Percentiles rank a stretch among this genome's conserved stretches.
phyloP scores from a whole-genome alignment of 2,329 filamentous ascomycete species.

The Sporothrix euskadiensis region DNA sequence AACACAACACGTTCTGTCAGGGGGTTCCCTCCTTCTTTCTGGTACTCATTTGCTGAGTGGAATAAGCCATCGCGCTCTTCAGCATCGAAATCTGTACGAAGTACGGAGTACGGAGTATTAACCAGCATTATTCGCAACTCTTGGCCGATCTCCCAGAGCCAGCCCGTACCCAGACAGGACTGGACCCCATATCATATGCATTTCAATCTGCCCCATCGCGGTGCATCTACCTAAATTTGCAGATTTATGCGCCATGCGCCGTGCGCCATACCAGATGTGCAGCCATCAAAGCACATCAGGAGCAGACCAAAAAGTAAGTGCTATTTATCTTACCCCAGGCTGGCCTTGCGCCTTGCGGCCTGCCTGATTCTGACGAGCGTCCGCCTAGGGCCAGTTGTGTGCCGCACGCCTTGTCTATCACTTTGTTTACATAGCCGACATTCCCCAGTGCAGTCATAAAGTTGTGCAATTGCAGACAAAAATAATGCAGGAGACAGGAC shows the following conservation, averaged over 20 bases:
- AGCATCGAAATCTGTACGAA: not conserved
- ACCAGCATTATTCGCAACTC: not conserved
- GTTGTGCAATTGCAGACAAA: not conserved
- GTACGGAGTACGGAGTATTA: no score
- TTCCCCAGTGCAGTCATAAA: not conserved
- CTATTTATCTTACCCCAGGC: not conserved
- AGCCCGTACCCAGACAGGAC: not conserved
- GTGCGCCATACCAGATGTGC: not conserved
- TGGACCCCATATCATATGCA: not conserved
- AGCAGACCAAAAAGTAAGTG: no score
- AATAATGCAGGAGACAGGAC: not conserved
- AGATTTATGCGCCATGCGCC: not conserved
- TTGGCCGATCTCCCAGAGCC: not conserved
- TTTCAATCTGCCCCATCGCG: not conserved
- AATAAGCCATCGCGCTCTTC: not conserved
- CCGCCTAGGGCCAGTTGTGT: not conserved
- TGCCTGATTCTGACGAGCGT: constrained; percentile 18
- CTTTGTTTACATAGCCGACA: not conserved
- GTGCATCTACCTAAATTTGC: not conserved
- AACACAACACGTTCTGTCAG: not conserved
- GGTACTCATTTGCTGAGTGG: no score
- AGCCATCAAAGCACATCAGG: not conserved
- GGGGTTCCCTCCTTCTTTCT: not conserved
- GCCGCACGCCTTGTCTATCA: not conserved
- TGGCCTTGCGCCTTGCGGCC: not conserved